These are phyloP conservation scores for Linderniella brevidens DNA, from an alignment of 257 asterid genomes.

Conservation along the genomic window DNA sequence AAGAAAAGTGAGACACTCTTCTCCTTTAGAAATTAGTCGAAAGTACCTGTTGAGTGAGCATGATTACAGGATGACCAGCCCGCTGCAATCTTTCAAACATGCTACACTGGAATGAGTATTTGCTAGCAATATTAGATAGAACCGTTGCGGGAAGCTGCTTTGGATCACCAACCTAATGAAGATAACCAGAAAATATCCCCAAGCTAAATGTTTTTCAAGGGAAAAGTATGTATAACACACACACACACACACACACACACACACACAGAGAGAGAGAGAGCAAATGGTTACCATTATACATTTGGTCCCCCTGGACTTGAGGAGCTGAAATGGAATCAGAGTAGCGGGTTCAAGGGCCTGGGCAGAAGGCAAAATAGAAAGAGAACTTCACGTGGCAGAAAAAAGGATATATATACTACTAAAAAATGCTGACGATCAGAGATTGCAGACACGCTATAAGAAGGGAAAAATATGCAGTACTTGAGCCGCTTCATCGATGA, in stretches of 20 bases:
- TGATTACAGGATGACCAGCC: constrained; percentile 93
- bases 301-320: constrained; percentile 76
- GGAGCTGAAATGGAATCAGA: constrained; percentile 92
- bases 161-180: constrained; percentile 86
- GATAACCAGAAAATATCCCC: background rate
- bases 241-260: too few species aligned
- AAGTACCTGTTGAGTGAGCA: constrained; percentile 85
- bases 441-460: background rate
- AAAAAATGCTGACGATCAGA: background rate
- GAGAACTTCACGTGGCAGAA: constrained; percentile 7
- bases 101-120: constrained; percentile 83
- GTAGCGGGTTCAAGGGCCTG: constrained; percentile 99
- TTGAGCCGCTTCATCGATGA: constrained; percentile 99
- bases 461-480: constrained; percentile 22
- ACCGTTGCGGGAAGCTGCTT: constrained; percentile 99
- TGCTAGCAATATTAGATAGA: constrained; percentile 82
- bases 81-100: constrained; percentile 96
- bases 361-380: constrained; percentile 12
- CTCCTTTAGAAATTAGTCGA: background rate
- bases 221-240: too few species aligned
- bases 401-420: constrained; percentile 14
- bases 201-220: too few species aligned
- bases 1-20: too few species aligned
- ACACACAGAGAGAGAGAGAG: background rate
- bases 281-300: constrained; percentile 72